Base-by-base conservation (phyloP, 352 stramenopile genomes). In the Peronosclerospora sorghi region DNA sequence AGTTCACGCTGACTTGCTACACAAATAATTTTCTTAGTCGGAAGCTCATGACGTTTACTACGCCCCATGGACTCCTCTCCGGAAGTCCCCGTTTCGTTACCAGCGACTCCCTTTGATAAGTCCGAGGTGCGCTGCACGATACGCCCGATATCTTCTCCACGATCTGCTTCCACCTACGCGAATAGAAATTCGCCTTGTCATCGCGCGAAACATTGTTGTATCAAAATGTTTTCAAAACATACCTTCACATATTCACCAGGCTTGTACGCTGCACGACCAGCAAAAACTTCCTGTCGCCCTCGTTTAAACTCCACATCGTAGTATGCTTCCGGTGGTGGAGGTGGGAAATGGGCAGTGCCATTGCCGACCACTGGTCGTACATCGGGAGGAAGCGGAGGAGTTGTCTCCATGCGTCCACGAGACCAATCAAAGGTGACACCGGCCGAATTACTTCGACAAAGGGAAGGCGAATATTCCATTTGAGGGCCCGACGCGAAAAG, bases 221-320 rank as follows among this genome's bases (percentile, higher is more conserved):
- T 29, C 10, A 30, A 8, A 10, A 29, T 12, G 4, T 12, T 8
- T 12, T 20, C 35, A 47, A 6, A 20, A 24, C 42, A 35, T 52
- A 86, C 77, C 70, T 90, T 98, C 2, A 98, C 94, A 49, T 90
- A 98, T 51, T 95, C 91, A 9, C 95, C 94, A 42, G 95, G 60
- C 32, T 95, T 90, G 56, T 87, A 83, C 18, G 84, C 68, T 7
- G 80, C 67, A 32, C 77, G 74, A 26, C 94, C 73, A 32, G 95
- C 72, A 51, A 97, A 88, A 37, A 97, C 85, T 52, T 92, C 90
- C 13, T 81, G 69, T 15, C 93, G 82, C 15, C 78, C 92, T 6
- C 91, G 79, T 58, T 98, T 98, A 56, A 98, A 98, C 59, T 97
- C 95, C 27, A 98, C 81, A 41, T 94, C 87, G 54, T 96, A 98